Conservation (phyloP, 2,329 filamentous ascomycete genomes). For the Plectosphaerella cucumerina region DNA sequence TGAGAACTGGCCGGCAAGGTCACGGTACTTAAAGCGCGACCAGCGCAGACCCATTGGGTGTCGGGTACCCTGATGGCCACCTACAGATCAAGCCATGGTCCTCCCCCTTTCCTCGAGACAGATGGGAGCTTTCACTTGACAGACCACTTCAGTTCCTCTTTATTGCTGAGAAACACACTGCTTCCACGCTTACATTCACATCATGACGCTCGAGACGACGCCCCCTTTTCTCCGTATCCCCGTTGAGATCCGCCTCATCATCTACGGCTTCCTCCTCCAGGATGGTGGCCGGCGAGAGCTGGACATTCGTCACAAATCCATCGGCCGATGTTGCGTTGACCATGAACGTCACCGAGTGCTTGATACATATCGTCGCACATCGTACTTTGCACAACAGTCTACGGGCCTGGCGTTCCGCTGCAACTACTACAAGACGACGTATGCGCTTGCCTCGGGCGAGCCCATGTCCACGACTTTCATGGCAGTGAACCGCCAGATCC, state of each 20-base stretch:
- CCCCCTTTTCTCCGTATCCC: constrained; percentile 25
- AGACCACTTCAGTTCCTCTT: too few relatives aligned
- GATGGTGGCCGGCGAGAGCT: constrained; percentile 32
- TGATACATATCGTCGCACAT: constrained; percentile 20
- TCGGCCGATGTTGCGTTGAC: constrained; percentile 7
- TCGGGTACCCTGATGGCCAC: too few relatives aligned
- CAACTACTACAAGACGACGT: constrained; percentile 48
- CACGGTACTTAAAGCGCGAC: too few relatives aligned
- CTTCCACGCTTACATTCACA: background rate
- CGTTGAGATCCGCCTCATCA: constrained; percentile 36
- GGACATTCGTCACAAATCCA: constrained; percentile 33
- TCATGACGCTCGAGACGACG: background rate
- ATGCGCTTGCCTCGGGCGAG: constrained; percentile 38
- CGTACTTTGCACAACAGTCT: constrained; percentile 36
- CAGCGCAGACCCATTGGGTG: too few relatives aligned
- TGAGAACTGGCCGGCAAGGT: too few relatives aligned
- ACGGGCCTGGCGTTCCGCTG: constrained; percentile 24
- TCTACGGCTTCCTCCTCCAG: constrained; percentile 39
- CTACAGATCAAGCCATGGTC: too few relatives aligned
- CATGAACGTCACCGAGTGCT: background rate
- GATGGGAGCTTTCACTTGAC: too few relatives aligned
- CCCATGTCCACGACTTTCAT: constrained; percentile 41
- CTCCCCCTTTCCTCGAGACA: too few relatives aligned
- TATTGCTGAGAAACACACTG: too few relatives aligned
- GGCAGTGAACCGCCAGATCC: constrained; percentile 39